Evolutionary conservation across 768 basidiomycete species (phyloP).

Genomic region (Lactarius evosmus): DNA sequence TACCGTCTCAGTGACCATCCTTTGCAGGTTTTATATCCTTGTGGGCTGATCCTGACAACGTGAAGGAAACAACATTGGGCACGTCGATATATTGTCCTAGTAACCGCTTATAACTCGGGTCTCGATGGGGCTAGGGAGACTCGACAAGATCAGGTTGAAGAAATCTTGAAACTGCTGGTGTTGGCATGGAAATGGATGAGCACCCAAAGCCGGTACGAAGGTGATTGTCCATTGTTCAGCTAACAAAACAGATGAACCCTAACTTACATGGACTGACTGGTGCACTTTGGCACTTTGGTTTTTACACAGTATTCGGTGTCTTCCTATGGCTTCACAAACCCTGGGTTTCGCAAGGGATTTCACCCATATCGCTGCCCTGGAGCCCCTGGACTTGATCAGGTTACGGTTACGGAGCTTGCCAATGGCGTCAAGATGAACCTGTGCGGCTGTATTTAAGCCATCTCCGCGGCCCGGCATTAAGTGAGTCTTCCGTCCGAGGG

Average conservation of each 20-base stretch:
- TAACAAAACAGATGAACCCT: neutral
- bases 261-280: neutral
- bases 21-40: conserved; percentile 1
- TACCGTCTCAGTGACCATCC: too few species aligned
- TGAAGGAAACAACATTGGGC: neutral
- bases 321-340: neutral
- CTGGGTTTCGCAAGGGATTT: neutral
- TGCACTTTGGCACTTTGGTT: neutral
- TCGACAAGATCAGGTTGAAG: neutral
- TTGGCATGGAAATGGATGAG: conserved; percentile 8
- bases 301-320: neutral
- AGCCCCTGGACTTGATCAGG: neutral
- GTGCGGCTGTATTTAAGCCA: neutral
- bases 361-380: neutral
- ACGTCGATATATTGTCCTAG: neutral
- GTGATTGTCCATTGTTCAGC: neutral
- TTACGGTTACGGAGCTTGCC: neutral
- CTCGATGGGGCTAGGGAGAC: neutral
- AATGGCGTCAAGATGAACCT: too few species aligned
- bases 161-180: neutral
- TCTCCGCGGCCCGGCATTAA: neutral
- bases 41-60: too few species aligned
- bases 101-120: neutral
- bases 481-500: too few species aligned
- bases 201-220: neutral